Base-by-base conservation (phyloP, 1,284 basidiomycete genomes). In the Sporisorium exsertum region DNA sequence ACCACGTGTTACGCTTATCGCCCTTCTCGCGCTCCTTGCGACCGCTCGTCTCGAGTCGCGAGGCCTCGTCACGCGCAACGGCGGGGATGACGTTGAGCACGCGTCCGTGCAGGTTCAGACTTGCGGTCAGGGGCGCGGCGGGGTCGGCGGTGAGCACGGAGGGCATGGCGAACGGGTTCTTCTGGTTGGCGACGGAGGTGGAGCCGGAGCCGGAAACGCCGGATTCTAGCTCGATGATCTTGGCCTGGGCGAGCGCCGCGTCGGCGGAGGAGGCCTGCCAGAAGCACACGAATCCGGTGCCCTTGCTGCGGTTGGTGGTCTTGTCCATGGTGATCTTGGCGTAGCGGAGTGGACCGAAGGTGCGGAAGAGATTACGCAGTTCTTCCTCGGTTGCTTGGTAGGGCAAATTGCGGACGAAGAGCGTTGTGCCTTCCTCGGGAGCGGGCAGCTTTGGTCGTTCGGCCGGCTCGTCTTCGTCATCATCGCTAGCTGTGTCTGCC, bases 281-380 rank as follows among this genome's bases (percentile, higher is more conserved):
- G 87, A 97, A 98, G 86, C 95, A 98, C 0, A 93, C 94, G 85
- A 99, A 99, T 0, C 94, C 97, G 0, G 95, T 97, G 10, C 97
- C 97, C 52, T 94, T 89, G 33, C 95, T 94, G 53, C 94, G 91
- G 20, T 92, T 93, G 1, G 92, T 94, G 1, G 89, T 90, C 18
- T 88, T 89, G 82, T 99, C 97, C 87, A 96, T 89, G 0, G 95
- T 93, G 63, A 99, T 93, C 33, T 93, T 91, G 3, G 94, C 95
- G 85, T 99, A 99, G 26, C 95, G 92, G 22, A 99, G 88, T 3
- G 94, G 92, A 0, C 97, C 97, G 82, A 97, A 99, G 0, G 91
- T 87, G 46, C 81, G 78, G 72, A 85, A 85, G 42, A 85, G 75
- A 49, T 77, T 75, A 49, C 76, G 73, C 12, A 85, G 74, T 53